Conservation (phyloP, 768 basidiomycete species). For the Serendipita indica region DNA sequence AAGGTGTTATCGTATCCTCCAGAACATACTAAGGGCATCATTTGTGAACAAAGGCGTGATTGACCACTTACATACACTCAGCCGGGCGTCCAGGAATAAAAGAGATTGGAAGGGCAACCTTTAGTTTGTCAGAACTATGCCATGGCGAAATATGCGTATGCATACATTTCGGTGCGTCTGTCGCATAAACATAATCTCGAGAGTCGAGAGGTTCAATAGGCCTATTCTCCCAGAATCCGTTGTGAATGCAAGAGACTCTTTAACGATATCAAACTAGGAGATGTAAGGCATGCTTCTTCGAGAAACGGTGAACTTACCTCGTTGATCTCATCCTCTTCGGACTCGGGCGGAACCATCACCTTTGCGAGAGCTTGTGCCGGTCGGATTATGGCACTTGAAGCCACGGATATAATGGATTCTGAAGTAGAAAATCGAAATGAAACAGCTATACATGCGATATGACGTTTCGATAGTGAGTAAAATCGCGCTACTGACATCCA, state of each 20-base stretch:
- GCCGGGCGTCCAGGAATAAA: not conserved
- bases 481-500: not conserved
- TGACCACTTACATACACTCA: not conserved
- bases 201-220: not conserved
- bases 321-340: slow-evolving; percentile 6
- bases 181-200: not conserved
- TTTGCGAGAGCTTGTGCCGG: not conserved
- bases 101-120: not conserved
- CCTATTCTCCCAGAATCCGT: slow-evolving; percentile 7
- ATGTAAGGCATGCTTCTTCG: not conserved
- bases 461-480: not conserved
- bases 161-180: slow-evolving; percentile 6
- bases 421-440: not conserved
- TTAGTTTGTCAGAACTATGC: not conserved
- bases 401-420: too few relatives aligned
- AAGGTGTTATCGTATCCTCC: slow-evolving; percentile 4
- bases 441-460: not conserved
- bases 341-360: not conserved
- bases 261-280: not conserved
- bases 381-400: not conserved
- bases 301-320: not conserved
- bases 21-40: not conserved
- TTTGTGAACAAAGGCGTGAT: not conserved
- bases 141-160: not conserved
- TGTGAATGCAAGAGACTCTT: not conserved